A percentile compares a stretch with the other conserved stretches of the same genome.
Conservation (phyloP, 805 yeast species). For the Candida boleticola region DNA sequence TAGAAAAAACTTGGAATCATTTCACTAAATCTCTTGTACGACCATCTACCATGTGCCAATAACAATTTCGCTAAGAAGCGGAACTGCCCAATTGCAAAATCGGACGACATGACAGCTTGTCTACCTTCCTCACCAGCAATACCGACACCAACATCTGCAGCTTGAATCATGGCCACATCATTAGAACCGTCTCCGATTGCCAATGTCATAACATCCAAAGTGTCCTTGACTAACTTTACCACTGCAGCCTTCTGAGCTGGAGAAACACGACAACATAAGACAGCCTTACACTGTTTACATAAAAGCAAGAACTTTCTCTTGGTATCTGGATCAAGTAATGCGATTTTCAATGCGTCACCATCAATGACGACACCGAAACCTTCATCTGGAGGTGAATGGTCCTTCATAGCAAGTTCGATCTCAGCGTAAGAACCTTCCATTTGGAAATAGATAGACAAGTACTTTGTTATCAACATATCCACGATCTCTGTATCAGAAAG, state of each 20-base stretch:
- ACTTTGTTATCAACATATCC: slow-evolving; percentile 48
- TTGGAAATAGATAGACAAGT: slow-evolving; percentile 53
- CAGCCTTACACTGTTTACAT: slow-evolving; percentile 80
- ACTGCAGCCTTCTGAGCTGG: slow-evolving; percentile 89
- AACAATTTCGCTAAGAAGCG: slow-evolving; percentile 65
- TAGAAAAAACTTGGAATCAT: slow-evolving; percentile 82
- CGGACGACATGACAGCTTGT: slow-evolving; percentile 86
- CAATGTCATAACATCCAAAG: slow-evolving; percentile 75
- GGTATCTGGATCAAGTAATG: slow-evolving; percentile 37
- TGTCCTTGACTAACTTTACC: slow-evolving; percentile 71
- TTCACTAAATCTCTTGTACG: slow-evolving; percentile 75
- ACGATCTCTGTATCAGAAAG: slow-evolving; percentile 37
- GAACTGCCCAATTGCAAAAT: slow-evolving; percentile 83
- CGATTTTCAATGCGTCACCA: slow-evolving; percentile 67
- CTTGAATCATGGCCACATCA: slow-evolving; percentile 89
- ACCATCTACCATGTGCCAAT: slow-evolving; percentile 84
- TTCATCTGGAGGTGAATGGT: slow-evolving; percentile 67
- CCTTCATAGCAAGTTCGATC: slow-evolving; percentile 46
- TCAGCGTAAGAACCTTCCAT: slow-evolving; percentile 62
- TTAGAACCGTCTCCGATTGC: slow-evolving; percentile 90
- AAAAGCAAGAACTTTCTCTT: slow-evolving; percentile 62
- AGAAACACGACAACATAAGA: slow-evolving; percentile 82
- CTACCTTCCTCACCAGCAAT: slow-evolving; percentile 91
- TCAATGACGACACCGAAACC: slow-evolving; percentile 71
- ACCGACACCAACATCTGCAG: slow-evolving; percentile 86